phyloP scores from a whole-genome alignment of 2,329 filamentous ascomycete genomes.

The Cladophialophora exuberans region DNA sequence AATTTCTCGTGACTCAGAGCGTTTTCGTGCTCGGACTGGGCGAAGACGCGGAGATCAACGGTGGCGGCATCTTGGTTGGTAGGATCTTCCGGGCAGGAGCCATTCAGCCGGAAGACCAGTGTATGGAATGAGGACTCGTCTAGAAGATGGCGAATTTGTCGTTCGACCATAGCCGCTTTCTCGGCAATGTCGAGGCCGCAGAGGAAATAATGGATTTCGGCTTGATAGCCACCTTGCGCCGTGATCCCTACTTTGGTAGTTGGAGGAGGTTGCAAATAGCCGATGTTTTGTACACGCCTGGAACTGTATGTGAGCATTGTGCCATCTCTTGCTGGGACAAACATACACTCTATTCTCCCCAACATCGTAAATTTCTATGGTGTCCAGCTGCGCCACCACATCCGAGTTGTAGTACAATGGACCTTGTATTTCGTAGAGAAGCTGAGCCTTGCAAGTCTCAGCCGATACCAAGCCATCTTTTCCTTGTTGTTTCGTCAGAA shows the following conservation, averaged over 20 bases:
- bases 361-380: constrained; percentile 48
- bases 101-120: constrained; percentile 29
- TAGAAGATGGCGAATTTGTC: constrained; percentile 42
- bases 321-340: not conserved
- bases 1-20: constrained; percentile 26
- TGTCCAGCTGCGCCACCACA: constrained; percentile 39
- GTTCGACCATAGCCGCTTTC: constrained; percentile 38
- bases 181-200: constrained; percentile 22
- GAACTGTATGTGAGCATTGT: too few relatives aligned
- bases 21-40: constrained; percentile 44
- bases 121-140: constrained; percentile 24
- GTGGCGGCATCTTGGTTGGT: constrained; percentile 40
- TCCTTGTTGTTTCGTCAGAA: constrained; percentile 39
- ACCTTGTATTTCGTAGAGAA: constrained; percentile 38
- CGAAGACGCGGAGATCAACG: constrained; percentile 41
- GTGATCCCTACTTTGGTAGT: constrained; percentile 50
- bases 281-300: constrained; percentile 43
- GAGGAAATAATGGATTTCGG: constrained; percentile 45
- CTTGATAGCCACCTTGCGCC: constrained; percentile 44
- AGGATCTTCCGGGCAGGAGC: constrained; percentile 31
- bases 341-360: constrained; percentile 43
- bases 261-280: constrained; percentile 45
- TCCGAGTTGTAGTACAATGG: constrained; percentile 26
- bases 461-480: constrained; percentile 29
- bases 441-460: constrained; percentile 30